Evolutionary conservation across 164 flowering plant genomes (phyloP).

Genomic region (grape (Vitis vinifera)): DNA sequence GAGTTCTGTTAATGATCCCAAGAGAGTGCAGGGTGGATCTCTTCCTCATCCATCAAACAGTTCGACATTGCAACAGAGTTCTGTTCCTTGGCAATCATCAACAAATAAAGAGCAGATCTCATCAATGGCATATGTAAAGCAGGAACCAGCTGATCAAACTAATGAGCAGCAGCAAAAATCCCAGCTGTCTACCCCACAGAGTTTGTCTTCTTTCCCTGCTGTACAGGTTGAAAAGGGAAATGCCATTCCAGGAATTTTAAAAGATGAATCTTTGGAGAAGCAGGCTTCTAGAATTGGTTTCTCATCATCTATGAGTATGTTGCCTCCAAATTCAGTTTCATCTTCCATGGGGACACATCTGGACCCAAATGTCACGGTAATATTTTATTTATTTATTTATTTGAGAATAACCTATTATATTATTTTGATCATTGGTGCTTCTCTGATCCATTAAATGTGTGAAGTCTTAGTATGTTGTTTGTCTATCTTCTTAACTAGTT

Average conservation of each 20-base stretch:
- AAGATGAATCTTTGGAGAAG: conserved; percentile 52
- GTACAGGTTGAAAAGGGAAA: conserved; percentile 45
- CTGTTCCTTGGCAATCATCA: conserved; percentile 53
- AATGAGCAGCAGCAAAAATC: conserved; percentile 56
- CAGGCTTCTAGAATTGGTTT: conserved; percentile 46
- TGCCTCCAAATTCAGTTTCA: conserved; percentile 36
- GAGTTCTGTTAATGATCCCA: conserved; percentile 46
- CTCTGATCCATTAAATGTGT: too few species aligned
- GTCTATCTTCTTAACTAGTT: too few species aligned
- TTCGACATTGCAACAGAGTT: conserved; percentile 48
- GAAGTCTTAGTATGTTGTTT: too few species aligned
- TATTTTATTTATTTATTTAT: conserved; percentile 1
- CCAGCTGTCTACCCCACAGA: conserved; percentile 36
- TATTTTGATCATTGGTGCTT: too few species aligned
- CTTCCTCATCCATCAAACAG: conserved; percentile 43
- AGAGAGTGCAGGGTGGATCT: conserved; percentile 56
- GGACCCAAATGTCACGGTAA: conserved; percentile 45
- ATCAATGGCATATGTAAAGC: conserved; percentile 50
- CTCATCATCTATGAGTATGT: conserved; percentile 28
- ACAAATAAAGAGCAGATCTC: conserved; percentile 46
- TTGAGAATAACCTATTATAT: too few species aligned
- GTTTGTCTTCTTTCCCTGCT: conserved; percentile 39
- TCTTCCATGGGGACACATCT: conserved; percentile 37
- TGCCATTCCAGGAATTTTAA: conserved; percentile 31
- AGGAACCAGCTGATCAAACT: conserved; percentile 61